phyloP scores from a whole-genome alignment of 2,329 filamentous ascomycete species.

The Hypoxylon sp. region DNA sequence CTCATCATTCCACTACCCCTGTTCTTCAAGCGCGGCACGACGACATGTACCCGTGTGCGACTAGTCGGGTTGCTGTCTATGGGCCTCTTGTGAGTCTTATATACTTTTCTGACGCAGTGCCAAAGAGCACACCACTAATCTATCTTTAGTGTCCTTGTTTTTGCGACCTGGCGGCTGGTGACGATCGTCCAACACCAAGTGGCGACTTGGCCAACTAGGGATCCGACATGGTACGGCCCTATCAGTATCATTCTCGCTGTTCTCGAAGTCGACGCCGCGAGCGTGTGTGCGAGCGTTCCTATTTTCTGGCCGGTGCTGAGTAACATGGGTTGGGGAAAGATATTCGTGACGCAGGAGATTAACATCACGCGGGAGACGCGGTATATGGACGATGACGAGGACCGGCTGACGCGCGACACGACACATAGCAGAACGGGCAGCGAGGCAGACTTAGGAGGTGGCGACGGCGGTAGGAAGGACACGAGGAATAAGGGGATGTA shows the following conservation, averaged over 20 bases:
- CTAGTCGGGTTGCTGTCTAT: constrained; percentile 52
- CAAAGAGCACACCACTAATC: constrained; percentile 5
- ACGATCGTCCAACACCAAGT: constrained; percentile 53
- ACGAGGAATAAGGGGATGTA: constrained; percentile 36
- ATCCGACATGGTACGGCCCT: constrained; percentile 55
- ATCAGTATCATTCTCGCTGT: constrained; percentile 49
- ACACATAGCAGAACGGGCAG: constrained; percentile 44
- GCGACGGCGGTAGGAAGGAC: constrained; percentile 8
- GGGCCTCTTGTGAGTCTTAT: constrained; percentile 51
- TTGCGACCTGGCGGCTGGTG: constrained; percentile 54
- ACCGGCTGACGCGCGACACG: constrained; percentile 34
- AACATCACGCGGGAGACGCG: constrained; percentile 49
- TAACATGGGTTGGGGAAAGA: constrained; percentile 46
- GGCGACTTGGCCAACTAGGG: constrained; percentile 53
- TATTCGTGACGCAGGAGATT: constrained; percentile 52
- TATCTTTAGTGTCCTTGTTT: constrained; percentile 46
- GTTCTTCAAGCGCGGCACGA: constrained; percentile 49
- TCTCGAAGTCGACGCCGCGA: constrained; percentile 49
- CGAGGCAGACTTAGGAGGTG: constrained; percentile 43
- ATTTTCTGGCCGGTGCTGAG: constrained; percentile 52
- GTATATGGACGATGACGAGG: constrained; percentile 48
- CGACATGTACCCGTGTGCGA: constrained; percentile 47
- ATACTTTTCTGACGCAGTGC: neutral
- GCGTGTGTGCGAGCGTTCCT: constrained; percentile 51
- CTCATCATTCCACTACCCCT: constrained; percentile 55